Evolutionary conservation across 2,329 filamentous ascomycete genomes (phyloP).

Genomic region (Colletotrichum kahawae): DNA sequence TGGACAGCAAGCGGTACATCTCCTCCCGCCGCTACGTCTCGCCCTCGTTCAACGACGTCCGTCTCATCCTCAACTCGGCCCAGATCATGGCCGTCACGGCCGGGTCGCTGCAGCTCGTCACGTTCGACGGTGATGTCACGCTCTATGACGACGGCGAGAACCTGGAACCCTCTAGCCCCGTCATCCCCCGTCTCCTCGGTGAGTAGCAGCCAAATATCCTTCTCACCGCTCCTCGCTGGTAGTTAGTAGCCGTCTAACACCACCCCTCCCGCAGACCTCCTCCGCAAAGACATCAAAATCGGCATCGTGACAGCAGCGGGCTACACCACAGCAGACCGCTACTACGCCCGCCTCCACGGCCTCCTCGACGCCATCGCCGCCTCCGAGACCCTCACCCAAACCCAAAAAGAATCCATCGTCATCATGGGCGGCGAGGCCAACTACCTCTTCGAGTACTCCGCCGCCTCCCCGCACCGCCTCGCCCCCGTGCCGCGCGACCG

Average conservation of each 20-base stretch:
- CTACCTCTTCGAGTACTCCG: constrained; percentile 85
- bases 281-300: constrained; percentile 79
- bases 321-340: constrained; percentile 85
- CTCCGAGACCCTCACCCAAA: constrained; percentile 61
- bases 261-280: constrained; percentile 56
- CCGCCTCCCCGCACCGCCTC: constrained; percentile 69
- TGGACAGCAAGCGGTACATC: constrained; percentile 85
- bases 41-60: constrained; percentile 95
- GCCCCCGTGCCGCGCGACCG: constrained; percentile 66
- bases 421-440: constrained; percentile 97
- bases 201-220: constrained; percentile 10
- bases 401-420: constrained; percentile 79
- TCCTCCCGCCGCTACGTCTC: constrained; percentile 91
- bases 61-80: constrained; percentile 91
- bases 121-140: constrained; percentile 97
- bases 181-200: constrained; percentile 70
- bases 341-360: constrained; percentile 86
- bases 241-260: neutral
- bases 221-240: too few species aligned
- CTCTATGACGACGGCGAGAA: constrained; percentile 90
- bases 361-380: constrained; percentile 78
- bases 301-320: constrained; percentile 97
- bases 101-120: constrained; percentile 81
- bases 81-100: constrained; percentile 87
- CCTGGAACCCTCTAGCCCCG: constrained; percentile 75